phyloP scores from a whole-genome alignment of 495 filamentous ascomycete species.

The Neurospora sp. region DNA sequence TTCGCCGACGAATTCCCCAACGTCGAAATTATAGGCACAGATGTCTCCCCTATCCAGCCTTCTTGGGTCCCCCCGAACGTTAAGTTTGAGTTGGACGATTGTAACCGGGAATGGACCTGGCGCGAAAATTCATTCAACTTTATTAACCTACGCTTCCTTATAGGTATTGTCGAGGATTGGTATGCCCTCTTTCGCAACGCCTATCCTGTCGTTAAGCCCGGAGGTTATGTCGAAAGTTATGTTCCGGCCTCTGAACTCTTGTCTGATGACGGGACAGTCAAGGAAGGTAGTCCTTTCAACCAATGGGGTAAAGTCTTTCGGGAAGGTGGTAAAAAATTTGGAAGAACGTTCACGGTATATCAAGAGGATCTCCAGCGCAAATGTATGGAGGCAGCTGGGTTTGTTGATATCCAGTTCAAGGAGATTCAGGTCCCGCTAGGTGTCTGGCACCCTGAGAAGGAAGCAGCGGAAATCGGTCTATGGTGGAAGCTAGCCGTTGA shows the following conservation, averaged over 20 bases:
- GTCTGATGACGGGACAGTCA: constrained; percentile 16
- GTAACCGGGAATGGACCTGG: constrained; percentile 42
- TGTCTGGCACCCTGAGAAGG: neutral
- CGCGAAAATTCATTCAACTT: constrained; percentile 46
- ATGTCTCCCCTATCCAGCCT: constrained; percentile 48
- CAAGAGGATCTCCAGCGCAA: constrained; percentile 20
- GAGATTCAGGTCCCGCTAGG: neutral
- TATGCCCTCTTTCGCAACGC: constrained; percentile 26
- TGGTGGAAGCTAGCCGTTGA: no score
- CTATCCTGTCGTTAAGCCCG: constrained; percentile 25
- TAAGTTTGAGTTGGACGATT: constrained; percentile 46
- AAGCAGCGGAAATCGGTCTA: neutral
- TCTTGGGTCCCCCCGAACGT: constrained; percentile 37
- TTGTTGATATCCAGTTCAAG: constrained; percentile 1
- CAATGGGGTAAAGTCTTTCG: constrained; percentile 17
- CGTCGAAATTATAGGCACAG: constrained; percentile 50
- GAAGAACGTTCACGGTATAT: constrained; percentile 6
- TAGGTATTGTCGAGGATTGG: constrained; percentile 48
- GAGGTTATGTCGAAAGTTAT: constrained; percentile 22
- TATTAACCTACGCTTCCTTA: constrained; percentile 47
- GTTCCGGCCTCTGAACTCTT: constrained; percentile 13
- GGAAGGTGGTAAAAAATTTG: constrained; percentile 3
- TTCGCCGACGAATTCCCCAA: constrained; percentile 38
- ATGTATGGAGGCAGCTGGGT: constrained; percentile 1
- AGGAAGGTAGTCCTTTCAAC: constrained; percentile 16